A percentile compares a stretch with the other conserved stretches of the same genome.
Conservation (phyloP, 805 yeast species). For the Suhomyces sp. region DNA sequence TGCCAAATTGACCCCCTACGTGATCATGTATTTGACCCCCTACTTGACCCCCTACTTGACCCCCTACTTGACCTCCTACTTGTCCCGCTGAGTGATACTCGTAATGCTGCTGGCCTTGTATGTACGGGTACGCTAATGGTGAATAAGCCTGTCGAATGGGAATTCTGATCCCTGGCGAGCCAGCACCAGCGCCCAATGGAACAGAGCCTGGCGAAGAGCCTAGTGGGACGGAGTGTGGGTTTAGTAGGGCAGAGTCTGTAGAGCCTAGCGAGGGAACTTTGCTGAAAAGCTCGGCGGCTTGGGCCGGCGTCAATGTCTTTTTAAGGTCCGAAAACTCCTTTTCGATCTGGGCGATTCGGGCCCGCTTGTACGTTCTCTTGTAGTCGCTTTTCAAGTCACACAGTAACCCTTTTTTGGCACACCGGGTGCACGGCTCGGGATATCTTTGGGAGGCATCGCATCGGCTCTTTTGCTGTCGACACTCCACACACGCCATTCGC, state of each 20-base stretch:
- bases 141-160: background rate
- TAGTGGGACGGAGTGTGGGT: too few relatives aligned
- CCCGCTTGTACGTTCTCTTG: conserved; percentile 87
- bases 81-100: too few relatives aligned
- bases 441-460: conserved; percentile 80
- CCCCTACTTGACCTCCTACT: too few relatives aligned
- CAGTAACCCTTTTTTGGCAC: conserved; percentile 62
- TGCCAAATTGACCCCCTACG: background rate
- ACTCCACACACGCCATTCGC: conserved; percentile 88
- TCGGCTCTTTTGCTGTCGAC: conserved; percentile 90
- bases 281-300: conserved; percentile 28
- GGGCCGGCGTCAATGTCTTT: conserved; percentile 42
- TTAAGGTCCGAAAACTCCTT: conserved; percentile 70
- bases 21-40: background rate
- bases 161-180: background rate
- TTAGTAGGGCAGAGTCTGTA: background rate
- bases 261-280: conserved; percentile 21
- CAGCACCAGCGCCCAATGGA: background rate
- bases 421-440: conserved; percentile 81
- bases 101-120: background rate
- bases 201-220: too few relatives aligned
- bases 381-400: conserved; percentile 79
- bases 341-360: conserved; percentile 79
- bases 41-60: too few relatives aligned
- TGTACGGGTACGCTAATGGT: background rate